phyloP scores from a whole-genome alignment of 345 rosid genomes.

The Angophora floribunda region DNA sequence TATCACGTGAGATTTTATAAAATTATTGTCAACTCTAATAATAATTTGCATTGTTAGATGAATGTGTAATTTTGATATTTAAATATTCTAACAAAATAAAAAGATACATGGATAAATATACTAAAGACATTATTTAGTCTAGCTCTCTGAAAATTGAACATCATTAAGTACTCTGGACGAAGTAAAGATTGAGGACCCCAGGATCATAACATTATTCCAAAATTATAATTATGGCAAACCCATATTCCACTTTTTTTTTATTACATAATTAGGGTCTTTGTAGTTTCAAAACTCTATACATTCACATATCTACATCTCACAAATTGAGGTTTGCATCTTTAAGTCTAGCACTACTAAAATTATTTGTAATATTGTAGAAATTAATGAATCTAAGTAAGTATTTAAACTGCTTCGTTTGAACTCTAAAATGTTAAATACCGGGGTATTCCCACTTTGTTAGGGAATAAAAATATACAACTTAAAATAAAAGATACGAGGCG shows the following conservation, averaged over 20 bases:
- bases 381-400: not conserved
- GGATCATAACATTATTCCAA: not conserved
- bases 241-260: not conserved
- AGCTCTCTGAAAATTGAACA: not conserved
- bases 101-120: not conserved
- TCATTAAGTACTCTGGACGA: not conserved
- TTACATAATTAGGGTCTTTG: too few species aligned
- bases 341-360: not conserved
- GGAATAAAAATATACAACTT: too few species aligned
- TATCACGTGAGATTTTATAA: too few species aligned
- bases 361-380: not conserved
- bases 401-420: too few species aligned
- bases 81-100: not conserved
- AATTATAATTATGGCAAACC: not conserved
- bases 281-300: not conserved
- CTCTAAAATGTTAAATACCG: too few species aligned
- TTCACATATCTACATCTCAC: not conserved
- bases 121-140: not conserved
- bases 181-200: not conserved
- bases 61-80: not conserved
- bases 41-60: not conserved
- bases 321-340: not conserved
- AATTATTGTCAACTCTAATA: fast-evolving
- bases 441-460: too few species aligned
- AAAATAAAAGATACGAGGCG: too few species aligned